Conservation (phyloP, 768 basidiomycete genomes). For the Amanita phalloides region DNA sequence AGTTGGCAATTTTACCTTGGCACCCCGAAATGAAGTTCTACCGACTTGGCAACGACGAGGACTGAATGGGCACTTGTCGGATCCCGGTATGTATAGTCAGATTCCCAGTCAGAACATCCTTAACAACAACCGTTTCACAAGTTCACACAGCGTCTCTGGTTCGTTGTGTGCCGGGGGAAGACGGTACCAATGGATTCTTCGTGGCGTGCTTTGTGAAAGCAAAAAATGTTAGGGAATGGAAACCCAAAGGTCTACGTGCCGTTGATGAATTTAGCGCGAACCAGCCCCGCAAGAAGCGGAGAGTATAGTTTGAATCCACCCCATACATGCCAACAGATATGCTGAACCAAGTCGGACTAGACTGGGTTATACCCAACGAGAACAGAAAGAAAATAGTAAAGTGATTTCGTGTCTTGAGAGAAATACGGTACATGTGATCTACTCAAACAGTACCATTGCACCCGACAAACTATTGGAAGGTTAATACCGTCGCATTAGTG, state of each 20-base stretch:
- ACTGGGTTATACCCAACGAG: conserved; percentile 8
- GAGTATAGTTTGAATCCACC: conserved; percentile 10
- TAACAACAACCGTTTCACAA: conserved; percentile 12
- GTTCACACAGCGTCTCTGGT: conserved; percentile 51
- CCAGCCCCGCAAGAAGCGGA: conserved; percentile 12
- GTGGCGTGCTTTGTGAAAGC: conserved; percentile 77
- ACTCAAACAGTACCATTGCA: background rate
- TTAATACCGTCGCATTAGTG: background rate
- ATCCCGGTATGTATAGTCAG: conserved; percentile 28
- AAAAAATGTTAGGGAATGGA: conserved; percentile 14
- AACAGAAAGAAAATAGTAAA: background rate
- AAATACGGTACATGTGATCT: conserved; percentile 4
- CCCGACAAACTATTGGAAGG: background rate
- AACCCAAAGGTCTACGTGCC: background rate
- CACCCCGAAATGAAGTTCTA: conserved; percentile 53
- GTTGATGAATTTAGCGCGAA: conserved; percentile 9
- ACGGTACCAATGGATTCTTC: conserved; percentile 94
- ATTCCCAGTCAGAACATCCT: background rate
- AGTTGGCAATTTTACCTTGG: conserved; percentile 53
- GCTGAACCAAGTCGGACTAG: background rate
- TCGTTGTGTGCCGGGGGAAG: conserved; percentile 71
- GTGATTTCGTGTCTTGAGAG: conserved; percentile 3
- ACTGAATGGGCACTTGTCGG: conserved; percentile 47
- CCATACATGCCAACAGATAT: background rate
- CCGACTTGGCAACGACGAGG: conserved; percentile 83